Percentiles rank a stretch among this genome's conserved stretches.
Evolutionary conservation across 257 asterid species (phyloP).

Genomic region (Solanum sitiens): DNA sequence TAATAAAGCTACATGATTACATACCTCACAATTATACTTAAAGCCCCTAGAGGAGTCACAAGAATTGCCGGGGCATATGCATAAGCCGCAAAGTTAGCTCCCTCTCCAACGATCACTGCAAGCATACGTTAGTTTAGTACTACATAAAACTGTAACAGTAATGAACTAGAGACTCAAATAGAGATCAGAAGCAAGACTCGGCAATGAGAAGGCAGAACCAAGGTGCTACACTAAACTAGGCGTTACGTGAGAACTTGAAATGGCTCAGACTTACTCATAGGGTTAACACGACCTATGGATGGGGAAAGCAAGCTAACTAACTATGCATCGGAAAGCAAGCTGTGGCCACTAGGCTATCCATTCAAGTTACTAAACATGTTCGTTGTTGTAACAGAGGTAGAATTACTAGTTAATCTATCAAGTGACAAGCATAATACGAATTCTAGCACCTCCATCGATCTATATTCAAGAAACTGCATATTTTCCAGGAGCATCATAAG

Average conservation of each 20-base stretch:
- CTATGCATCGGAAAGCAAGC: background rate
- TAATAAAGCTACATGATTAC: background rate
- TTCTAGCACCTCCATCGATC: background rate
- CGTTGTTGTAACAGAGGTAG: background rate
- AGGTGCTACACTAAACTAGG: background rate
- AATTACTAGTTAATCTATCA: background rate
- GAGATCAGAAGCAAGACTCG: background rate
- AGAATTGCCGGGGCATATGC: slow-evolving; percentile 74
- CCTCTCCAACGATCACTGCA: slow-evolving; percentile 59
- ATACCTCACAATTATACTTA: slow-evolving; percentile 1
- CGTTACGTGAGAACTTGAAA: background rate
- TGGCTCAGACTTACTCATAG: background rate
- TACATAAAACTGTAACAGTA: background rate
- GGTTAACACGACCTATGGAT: background rate
- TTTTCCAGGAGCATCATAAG: background rate
- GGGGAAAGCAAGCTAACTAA: background rate
- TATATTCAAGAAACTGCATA: background rate
- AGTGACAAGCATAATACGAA: background rate
- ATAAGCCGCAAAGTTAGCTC: slow-evolving; percentile 56
- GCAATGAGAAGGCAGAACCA: background rate
- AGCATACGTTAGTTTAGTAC: background rate
- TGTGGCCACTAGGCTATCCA: background rate
- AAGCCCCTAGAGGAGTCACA: slow-evolving; percentile 66
- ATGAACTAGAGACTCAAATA: background rate
- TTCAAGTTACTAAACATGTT: background rate